Percentiles rank a stretch among this genome's conserved stretches.
Evolutionary conservation across 1,284 basidiomycete genomes (phyloP).

Genomic region (Hemileia vastatrix): DNA sequence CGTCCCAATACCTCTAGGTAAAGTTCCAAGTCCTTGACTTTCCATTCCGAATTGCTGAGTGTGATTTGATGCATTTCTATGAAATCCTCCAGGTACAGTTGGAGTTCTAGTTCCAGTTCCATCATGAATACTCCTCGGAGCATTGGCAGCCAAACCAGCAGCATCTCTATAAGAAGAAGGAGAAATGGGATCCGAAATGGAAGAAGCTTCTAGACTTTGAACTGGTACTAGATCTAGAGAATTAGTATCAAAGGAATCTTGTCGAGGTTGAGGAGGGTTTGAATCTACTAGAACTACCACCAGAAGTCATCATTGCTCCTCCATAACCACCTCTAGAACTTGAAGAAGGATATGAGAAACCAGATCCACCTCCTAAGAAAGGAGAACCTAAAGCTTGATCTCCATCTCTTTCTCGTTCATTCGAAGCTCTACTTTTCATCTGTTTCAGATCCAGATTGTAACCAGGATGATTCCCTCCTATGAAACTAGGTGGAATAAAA

Average conservation of each 20-base stretch:
- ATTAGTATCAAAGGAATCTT: not conserved
- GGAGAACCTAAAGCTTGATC: not conserved
- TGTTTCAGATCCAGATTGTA: not conserved
- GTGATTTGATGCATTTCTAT: not conserved
- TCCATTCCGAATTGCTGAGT: not conserved
- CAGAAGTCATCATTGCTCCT: not conserved
- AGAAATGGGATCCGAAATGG: not conserved
- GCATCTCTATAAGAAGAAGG: not conserved
- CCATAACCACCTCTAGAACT: not conserved
- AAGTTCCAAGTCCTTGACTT: not conserved
- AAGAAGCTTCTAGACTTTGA: not conserved
- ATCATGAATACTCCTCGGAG: not conserved
- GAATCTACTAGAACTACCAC: not conserved
- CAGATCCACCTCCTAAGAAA: not conserved
- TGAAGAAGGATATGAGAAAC: not conserved
- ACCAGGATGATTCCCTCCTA: not conserved
- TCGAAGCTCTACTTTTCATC: not conserved
- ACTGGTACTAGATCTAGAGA: not conserved
- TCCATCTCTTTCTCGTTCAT: not conserved
- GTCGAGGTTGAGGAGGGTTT: not conserved
- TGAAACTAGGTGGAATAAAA: not conserved
- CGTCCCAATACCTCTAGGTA: not conserved
- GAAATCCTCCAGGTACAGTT: not conserved
- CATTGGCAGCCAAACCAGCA: not conserved
- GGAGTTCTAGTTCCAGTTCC: not conserved